These are phyloP conservation scores for Arctium lappa DNA, from an alignment of 129 eudicot genomes.

Conservation along the genomic window DNA sequence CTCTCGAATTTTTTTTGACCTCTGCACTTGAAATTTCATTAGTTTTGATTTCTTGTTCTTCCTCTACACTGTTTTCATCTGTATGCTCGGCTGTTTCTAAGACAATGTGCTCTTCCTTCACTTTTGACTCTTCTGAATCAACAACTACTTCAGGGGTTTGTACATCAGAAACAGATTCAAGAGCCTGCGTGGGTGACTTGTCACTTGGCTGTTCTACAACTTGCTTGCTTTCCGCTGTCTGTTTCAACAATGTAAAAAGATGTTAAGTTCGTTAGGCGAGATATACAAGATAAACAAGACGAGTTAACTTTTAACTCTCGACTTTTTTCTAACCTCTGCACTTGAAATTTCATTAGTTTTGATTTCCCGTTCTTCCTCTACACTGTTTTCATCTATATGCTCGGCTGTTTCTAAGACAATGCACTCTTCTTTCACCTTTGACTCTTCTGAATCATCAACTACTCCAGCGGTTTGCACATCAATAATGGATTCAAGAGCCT, in stretches of 20 bases:
- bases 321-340: constrained; percentile 4
- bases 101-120: constrained; percentile 8
- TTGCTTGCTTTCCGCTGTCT: background rate
- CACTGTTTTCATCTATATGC: constrained; percentile 3
- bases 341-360: constrained; percentile 8
- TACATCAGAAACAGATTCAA: constrained; percentile 26
- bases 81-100: constrained; percentile 3
- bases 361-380: background rate
- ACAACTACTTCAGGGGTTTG: constrained; percentile 12
- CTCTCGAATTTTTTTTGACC: background rate
- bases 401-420: constrained; percentile 1
- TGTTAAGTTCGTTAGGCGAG: background rate
- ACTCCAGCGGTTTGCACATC: constrained; percentile 17
- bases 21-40: constrained; percentile 13
- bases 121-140: constrained; percentile 17
- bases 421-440: constrained; percentile 13
- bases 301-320: background rate
- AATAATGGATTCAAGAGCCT: constrained; percentile 21
- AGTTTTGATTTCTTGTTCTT: background rate
- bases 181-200: constrained; percentile 1
- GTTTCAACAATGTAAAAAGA: background rate
- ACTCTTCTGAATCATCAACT: constrained; percentile 14
- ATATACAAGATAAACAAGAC: background rate
- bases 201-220: background rate
- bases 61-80: constrained; percentile 3